Evolutionary conservation across 1,284 basidiomycete genomes (phyloP).

Genomic region (Bjerkandera adusta): DNA sequence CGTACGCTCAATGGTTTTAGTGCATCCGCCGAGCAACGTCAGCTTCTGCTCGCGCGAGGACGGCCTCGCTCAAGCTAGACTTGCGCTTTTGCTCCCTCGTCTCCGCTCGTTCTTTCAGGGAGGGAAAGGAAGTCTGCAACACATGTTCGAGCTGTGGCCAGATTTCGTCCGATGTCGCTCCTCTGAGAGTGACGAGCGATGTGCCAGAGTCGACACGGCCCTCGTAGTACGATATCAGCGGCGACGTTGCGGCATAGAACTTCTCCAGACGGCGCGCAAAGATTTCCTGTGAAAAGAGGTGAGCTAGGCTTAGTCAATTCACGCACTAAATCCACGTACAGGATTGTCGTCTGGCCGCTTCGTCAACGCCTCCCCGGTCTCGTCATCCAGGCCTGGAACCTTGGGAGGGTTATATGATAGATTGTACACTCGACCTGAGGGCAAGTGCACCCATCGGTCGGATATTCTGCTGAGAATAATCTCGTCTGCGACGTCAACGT

Average conservation of each 20-base stretch:
- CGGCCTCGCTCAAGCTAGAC: slow-evolving; percentile 50
- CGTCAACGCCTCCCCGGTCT: slow-evolving; percentile 87
- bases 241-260: slow-evolving; percentile 88
- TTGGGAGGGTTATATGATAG: slow-evolving; percentile 89
- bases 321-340: slow-evolving; percentile 43
- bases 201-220: slow-evolving; percentile 29
- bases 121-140: slow-evolving; percentile 57
- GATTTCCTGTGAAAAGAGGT: slow-evolving; percentile 55
- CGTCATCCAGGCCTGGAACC: slow-evolving; percentile 84
- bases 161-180: slow-evolving; percentile 89
- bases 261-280: slow-evolving; percentile 79
- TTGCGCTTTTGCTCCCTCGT: slow-evolving; percentile 39
- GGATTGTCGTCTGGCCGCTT: slow-evolving; percentile 94
- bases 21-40: slow-evolving; percentile 1
- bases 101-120: slow-evolving; percentile 50
- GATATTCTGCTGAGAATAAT: slow-evolving; percentile 90
- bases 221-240: slow-evolving; percentile 80
- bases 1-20: background rate
- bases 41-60: slow-evolving; percentile 25
- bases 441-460: slow-evolving; percentile 92
- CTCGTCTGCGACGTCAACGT: slow-evolving; percentile 89
- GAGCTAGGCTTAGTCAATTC: slow-evolving; percentile 7
- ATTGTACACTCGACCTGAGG: slow-evolving; percentile 95
- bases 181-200: slow-evolving; percentile 73
- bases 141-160: slow-evolving; percentile 78